phyloP scores from a whole-genome alignment of 257 asterid species.

The Anisodus tanguticus region DNA sequence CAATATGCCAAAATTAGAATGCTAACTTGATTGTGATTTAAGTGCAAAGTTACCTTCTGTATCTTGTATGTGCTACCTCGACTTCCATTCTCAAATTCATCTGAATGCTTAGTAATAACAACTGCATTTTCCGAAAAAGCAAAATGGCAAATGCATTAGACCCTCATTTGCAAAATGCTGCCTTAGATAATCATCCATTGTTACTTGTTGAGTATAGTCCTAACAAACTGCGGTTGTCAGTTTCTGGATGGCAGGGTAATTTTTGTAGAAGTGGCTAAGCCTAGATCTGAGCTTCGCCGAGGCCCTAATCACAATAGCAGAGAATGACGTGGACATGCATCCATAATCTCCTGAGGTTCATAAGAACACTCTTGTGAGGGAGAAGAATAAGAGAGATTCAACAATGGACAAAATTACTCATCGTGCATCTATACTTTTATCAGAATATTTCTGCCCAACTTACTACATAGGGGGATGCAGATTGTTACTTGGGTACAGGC shows the following conservation, averaged over 20 bases:
- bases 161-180: not conserved
- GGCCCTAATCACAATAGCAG: constrained; percentile 40
- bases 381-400: not conserved
- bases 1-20: not conserved
- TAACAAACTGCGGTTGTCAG: constrained; percentile 39
- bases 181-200: not conserved
- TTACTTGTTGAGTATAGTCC: not conserved
- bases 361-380: not conserved
- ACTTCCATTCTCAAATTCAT: not conserved
- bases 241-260: constrained; percentile 88
- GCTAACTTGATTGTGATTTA: not conserved
- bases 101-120: not conserved
- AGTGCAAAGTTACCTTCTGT: not conserved
- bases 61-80: constrained; percentile 2
- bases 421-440: not conserved
- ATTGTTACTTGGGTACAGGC: not conserved
- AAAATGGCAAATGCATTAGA: not conserved
- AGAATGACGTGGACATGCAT: constrained; percentile 31
- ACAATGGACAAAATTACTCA: not conserved
- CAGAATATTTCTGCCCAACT: not conserved
- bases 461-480: not conserved
- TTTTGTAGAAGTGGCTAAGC: constrained; percentile 76
- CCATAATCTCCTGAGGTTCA: not conserved
- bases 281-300: constrained; percentile 54
- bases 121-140: not conserved